These are phyloP conservation scores for Colletotrichum chrysophilum DNA, from an alignment of 2,329 filamentous ascomycete genomes.

Conservation along the genomic window DNA sequence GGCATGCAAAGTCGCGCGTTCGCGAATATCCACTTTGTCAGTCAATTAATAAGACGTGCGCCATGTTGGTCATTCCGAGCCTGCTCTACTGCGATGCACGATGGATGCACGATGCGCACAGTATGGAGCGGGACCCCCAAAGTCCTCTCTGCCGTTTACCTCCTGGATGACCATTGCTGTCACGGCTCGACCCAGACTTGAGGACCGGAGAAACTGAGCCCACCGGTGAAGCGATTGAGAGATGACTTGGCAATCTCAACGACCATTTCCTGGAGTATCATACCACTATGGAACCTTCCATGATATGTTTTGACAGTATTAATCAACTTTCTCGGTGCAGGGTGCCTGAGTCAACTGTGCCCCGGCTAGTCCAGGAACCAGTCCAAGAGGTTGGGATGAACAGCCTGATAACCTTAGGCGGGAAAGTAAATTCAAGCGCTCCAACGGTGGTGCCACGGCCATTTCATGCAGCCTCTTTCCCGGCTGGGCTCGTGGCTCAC, in stretches of 20 bases:
- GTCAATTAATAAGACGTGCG: background rate
- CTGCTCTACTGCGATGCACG: background rate
- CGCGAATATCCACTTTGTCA: background rate
- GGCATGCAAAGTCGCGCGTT: background rate
- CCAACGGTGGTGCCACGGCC: background rate
- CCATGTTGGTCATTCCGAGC: background rate
- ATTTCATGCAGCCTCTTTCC: background rate
- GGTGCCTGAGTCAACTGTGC: background rate
- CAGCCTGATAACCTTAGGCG: background rate
- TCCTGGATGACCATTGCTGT: background rate
- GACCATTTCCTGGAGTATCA: background rate
- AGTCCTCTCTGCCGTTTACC: background rate
- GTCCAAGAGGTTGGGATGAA: slow-evolving; percentile 13
- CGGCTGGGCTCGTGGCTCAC: background rate
- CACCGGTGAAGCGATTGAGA: background rate
- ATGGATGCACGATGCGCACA: background rate
- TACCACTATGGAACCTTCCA: background rate
- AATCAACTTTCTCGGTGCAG: background rate
- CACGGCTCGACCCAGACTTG: background rate
- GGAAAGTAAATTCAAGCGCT: background rate
- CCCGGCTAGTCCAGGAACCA: background rate
- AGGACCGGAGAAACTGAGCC: background rate
- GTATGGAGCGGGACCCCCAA: slow-evolving; percentile 1
- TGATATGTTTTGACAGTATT: background rate
- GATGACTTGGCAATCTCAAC: background rate